Evolutionary conservation across 2,329 filamentous ascomycete genomes (phyloP), one percentile per base, ranked within the genome.

Genomic region (Fusarium pininemorale): DNA sequence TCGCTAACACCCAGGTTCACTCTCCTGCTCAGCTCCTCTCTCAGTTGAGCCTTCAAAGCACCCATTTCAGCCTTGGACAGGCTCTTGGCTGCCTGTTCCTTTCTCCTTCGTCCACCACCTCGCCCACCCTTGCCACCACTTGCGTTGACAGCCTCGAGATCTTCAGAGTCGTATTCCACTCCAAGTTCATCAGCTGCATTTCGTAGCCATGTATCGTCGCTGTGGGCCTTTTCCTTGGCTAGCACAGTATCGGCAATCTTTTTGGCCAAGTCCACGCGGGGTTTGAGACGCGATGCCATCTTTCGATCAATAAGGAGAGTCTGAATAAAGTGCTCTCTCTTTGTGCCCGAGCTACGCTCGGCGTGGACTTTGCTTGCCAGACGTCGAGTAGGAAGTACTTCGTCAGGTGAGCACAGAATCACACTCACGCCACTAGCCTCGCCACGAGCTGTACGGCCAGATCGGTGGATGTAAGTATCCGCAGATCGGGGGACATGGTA

Each of bases 401-500:
- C 96, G 68, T 98, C 96, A 0, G 96, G 96, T 0, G 92, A 91
- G 79, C 96, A 98, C 59, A 99, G 90, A 9, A 99, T 86, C 65
- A 99, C 91, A 78, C 94, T 97, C 41, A 93, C 89, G 42, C 96
- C 96, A 0, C 88, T 90, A 18, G 90, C 90, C 26, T 92, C 89
- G 7, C 93, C 96, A 79, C 96, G 94, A 5, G 96, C 96, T 2
- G 96, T 98, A 74, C 96, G 93, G 18, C 96, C 96, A 3, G 96
- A 98, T 30, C 96, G 92, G 81, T 99, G 96, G 20, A 99, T 95
- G 80, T 99, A 99, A 54, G 93, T 93, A 81, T 98, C 96, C 39
- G 96, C 96, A 2, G 94, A 88, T 65, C 95, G 93, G 3, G 96
- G 96, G 1, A 98, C 91, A 82, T 99, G 96, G 84, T 99, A 99